These are phyloP conservation scores for Secale cereale DNA, from an alignment of 176 grass and related monocot species.

Conservation along the genomic window DNA sequence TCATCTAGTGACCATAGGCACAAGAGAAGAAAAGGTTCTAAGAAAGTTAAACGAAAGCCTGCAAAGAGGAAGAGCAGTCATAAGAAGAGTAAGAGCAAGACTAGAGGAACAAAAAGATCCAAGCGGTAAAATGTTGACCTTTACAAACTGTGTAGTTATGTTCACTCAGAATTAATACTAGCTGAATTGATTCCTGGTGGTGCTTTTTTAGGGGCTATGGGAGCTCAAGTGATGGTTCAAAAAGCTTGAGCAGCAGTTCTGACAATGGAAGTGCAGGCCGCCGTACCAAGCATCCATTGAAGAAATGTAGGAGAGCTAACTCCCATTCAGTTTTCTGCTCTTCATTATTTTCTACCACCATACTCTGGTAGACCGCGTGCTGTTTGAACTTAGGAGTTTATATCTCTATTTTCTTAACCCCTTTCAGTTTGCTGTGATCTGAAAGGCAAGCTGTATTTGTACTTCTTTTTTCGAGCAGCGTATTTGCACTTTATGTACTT, in stretches of 20 bases:
- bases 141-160: neutral
- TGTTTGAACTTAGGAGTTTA: neutral
- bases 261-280: constrained; percentile 33
- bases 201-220: constrained; percentile 41
- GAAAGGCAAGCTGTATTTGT: neutral
- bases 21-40: constrained; percentile 71
- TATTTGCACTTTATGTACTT: neutral
- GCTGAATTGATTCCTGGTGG: constrained; percentile 4
- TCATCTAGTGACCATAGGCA: constrained; percentile 64
- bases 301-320: constrained; percentile 28
- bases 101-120: constrained; percentile 42
- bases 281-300: constrained; percentile 23
- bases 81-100: constrained; percentile 46
- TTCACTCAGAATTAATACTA: constrained; percentile 23
- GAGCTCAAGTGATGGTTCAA: constrained; percentile 53
- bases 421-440: neutral
- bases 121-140: constrained; percentile 44
- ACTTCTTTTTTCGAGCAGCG: neutral
- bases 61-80: constrained; percentile 51
- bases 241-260: constrained; percentile 46
- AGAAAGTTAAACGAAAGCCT: constrained; percentile 50
- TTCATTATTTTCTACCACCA: constrained; percentile 19
- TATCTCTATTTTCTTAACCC: constrained; percentile 7
- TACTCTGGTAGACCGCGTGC: neutral
- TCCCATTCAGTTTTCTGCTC: neutral